A percentile compares a stretch with the other conserved stretches of the same genome.
phyloP scores from a whole-genome alignment of 768 basidiomycete genomes.

The Rhodosporidiobolus sp. region DNA sequence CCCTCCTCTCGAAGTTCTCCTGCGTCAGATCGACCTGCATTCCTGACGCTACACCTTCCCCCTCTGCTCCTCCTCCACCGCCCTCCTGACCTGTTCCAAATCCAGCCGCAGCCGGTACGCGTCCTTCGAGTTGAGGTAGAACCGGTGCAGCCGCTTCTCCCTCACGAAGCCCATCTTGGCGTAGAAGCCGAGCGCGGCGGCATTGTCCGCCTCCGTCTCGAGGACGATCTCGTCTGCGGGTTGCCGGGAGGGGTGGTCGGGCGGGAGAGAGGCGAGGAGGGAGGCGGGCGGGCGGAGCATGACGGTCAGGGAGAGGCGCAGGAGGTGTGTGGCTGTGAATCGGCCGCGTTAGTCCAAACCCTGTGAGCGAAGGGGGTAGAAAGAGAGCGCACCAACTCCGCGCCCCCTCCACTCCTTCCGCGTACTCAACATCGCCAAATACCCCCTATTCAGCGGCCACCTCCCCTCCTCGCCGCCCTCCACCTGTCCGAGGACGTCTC shows the following conservation, averaged over 20 bases:
- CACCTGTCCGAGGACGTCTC: slow-evolving; percentile 48
- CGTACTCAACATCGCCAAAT: slow-evolving; percentile 97
- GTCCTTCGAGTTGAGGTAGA: slow-evolving; percentile 96
- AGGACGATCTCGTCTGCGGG: slow-evolving; percentile 68
- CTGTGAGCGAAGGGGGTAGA: background rate
- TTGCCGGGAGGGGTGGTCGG: background rate
- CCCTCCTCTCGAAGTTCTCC: no score
- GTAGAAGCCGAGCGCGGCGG: slow-evolving; percentile 80
- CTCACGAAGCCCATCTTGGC: slow-evolving; percentile 89
- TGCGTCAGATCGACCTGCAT: no score
- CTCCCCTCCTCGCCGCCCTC: slow-evolving; percentile 18
- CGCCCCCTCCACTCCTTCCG: slow-evolving; percentile 76
- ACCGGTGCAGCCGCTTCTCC: slow-evolving; percentile 88
- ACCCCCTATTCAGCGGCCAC: slow-evolving; percentile 69
- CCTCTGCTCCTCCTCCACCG: background rate
- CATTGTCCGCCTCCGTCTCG: slow-evolving; percentile 94
- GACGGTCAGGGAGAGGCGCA: slow-evolving; percentile 69
- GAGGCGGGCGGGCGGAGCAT: slow-evolving; percentile 58
- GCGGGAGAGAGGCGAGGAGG: background rate
- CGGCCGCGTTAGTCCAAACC: no score
- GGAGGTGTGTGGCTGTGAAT: slow-evolving; percentile 71
- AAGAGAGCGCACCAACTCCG: slow-evolving; percentile 72
- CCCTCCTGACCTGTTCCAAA: background rate
- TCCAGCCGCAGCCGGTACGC: slow-evolving; percentile 65
- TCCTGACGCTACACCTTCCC: no score